phyloP scores from a whole-genome alignment of 1,284 basidiomycete species.

The Ustilago vetiveriae region DNA sequence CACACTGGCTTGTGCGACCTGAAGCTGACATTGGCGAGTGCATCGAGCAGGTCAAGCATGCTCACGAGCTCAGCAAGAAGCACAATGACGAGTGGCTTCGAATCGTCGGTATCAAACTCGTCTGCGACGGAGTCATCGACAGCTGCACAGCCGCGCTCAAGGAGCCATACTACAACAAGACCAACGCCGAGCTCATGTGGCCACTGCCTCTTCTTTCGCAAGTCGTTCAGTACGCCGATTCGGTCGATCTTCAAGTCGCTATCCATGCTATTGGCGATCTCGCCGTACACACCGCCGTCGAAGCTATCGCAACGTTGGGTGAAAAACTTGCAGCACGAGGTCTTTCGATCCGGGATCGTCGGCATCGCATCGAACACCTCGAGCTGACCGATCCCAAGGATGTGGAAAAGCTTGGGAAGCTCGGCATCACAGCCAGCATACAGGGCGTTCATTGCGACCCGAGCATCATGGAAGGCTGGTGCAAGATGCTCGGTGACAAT shows the following conservation, averaged over 20 bases:
- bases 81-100: constrained; percentile 46
- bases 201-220: constrained; percentile 19
- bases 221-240: constrained; percentile 33
- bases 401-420: constrained; percentile 38
- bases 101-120: constrained; percentile 44
- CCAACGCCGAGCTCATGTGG: constrained; percentile 44
- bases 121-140: constrained; percentile 49
- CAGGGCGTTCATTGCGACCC: constrained; percentile 51
- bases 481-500: constrained; percentile 35
- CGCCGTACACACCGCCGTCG: constrained; percentile 45
- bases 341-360: constrained; percentile 30
- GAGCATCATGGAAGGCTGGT: constrained; percentile 39
- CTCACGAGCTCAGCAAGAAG: constrained; percentile 24
- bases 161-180: constrained; percentile 44
- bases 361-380: constrained; percentile 51
- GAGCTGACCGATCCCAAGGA: constrained; percentile 43
- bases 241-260: constrained; percentile 37
- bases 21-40: constrained; percentile 14
- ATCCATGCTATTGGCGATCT: constrained; percentile 47
- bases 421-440: constrained; percentile 47
- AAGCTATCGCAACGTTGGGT: constrained; percentile 35
- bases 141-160: constrained; percentile 45
- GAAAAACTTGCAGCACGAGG: constrained; percentile 12
- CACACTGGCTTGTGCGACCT: constrained; percentile 43
- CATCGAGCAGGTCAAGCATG: constrained; percentile 30